These are phyloP conservation scores for Trypanosoma congolense DNA, from an alignment of 208 protist genomes.

Conservation along the genomic window DNA sequence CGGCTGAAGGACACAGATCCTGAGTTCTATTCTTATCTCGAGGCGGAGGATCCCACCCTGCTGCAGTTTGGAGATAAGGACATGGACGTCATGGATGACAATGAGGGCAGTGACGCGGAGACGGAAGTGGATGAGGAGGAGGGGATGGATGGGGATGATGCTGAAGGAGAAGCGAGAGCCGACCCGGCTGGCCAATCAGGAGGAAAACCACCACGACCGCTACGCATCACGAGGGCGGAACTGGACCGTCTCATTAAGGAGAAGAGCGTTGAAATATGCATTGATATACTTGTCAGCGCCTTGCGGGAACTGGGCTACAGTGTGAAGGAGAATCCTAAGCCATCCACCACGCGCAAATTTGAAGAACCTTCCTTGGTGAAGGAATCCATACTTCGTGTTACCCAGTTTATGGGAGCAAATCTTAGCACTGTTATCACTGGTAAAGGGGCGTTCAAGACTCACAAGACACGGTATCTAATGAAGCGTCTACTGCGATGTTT, in stretches of 20 bases:
- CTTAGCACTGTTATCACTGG: conserved; percentile 74
- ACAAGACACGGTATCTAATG: conserved; percentile 71
- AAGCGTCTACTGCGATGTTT: conserved; percentile 70
- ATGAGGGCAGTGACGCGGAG: conserved; percentile 66
- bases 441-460: conserved; percentile 75
- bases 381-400: conserved; percentile 64
- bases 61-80: conserved; percentile 84
- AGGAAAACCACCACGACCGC: neutral
- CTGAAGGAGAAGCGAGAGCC: conserved; percentile 26
- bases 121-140: conserved; percentile 75
- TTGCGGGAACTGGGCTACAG: conserved; percentile 74
- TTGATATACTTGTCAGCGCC: conserved; percentile 80
- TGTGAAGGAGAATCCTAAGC: conserved; percentile 62
- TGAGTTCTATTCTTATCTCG: conserved; percentile 86
- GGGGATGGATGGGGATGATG: conserved; percentile 30
- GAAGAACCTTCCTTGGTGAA: conserved; percentile 88
- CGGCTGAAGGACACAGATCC: conserved; percentile 87
- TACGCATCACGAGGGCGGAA: conserved; percentile 55
- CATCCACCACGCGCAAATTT: conserved; percentile 75
- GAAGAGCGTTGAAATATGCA: conserved; percentile 41
- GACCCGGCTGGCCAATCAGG: no score
- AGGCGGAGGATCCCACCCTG: conserved; percentile 85
- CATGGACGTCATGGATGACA: conserved; percentile 62
- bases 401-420: conserved; percentile 50
- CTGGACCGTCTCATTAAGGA: conserved; percentile 35